phyloP scores from a whole-genome alignment of 176 grass and related monocot species.

The Zoysia japonica region DNA sequence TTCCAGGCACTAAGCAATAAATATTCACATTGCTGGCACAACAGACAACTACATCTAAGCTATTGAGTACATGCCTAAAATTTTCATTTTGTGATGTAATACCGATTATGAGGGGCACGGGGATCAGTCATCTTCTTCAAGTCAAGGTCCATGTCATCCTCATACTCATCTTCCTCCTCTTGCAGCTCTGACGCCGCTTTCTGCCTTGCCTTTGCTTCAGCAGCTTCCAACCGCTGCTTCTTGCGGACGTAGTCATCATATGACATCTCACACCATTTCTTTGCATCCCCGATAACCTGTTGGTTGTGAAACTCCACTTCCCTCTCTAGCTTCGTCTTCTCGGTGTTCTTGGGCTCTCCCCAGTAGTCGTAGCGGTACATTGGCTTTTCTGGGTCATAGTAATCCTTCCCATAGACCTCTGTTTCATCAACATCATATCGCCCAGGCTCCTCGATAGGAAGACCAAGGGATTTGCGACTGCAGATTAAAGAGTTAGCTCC shows the following conservation, averaged over 20 bases:
- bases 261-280: conserved; percentile 80
- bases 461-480: conserved; percentile 73
- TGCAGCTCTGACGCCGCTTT: conserved; percentile 13
- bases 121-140: conserved; percentile 47
- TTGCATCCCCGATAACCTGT: conserved; percentile 56
- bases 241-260: conserved; percentile 59
- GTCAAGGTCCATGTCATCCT: conserved; percentile 76
- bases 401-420: conserved; percentile 69
- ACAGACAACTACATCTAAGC: conserved; percentile 36
- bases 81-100: conserved; percentile 46
- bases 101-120: conserved; percentile 36
- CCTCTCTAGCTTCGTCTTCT: conserved; percentile 64
- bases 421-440: conserved; percentile 72
- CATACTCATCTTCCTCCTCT: conserved; percentile 45
- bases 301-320: conserved; percentile 54
- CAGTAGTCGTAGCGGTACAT: conserved; percentile 77
- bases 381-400: conserved; percentile 64
- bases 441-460: conserved; percentile 80
- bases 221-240: conserved; percentile 41
- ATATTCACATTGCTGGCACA: conserved; percentile 35
- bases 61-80: neutral
- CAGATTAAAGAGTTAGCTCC: conserved; percentile 12
- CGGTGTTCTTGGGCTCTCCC: conserved; percentile 60
- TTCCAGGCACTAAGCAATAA: neutral
- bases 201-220: conserved; percentile 32